Conservation (phyloP, 2,329 filamentous ascomycete genomes). For the Aspergillus glaucus region DNA sequence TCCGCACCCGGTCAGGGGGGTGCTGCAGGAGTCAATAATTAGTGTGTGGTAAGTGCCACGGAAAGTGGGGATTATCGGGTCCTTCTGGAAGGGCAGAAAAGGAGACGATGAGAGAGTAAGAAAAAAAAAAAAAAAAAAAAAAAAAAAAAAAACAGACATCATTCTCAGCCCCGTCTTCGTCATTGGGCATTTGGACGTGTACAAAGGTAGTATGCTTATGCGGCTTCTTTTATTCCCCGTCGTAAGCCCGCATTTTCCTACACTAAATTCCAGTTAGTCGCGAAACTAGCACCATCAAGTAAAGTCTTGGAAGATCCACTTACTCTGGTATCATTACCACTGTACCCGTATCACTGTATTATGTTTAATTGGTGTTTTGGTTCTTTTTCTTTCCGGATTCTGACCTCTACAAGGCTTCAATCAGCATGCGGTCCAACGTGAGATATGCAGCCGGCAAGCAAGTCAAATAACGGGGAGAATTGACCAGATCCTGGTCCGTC, state of each 20-base stretch:
- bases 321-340: too few species aligned
- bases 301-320: too few species aligned
- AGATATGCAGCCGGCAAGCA: slow-evolving; percentile 5
- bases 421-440: slow-evolving; percentile 13
- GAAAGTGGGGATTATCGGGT: slow-evolving; percentile 4
- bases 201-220: background rate
- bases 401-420: background rate
- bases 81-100: slow-evolving; percentile 6
- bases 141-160: slow-evolving; percentile 1
- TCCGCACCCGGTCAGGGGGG: slow-evolving; percentile 1
- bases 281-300: slow-evolving; percentile 5
- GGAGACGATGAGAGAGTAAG: slow-evolving; percentile 3
- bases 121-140: background rate
- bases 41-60: slow-evolving; percentile 9
- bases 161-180: slow-evolving; percentile 7
- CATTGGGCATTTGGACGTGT: slow-evolving; percentile 7
- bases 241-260: slow-evolving; percentile 3
- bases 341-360: too few species aligned
- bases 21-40: slow-evolving; percentile 2
- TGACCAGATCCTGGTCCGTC: slow-evolving; percentile 6
- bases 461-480: background rate
- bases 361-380: background rate
- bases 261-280: slow-evolving; percentile 8
- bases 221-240: background rate
- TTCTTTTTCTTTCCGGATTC: background rate